These are phyloP conservation scores for Cicer arietinum DNA, from an alignment of 306 rosid genomes.

Conservation along the genomic window DNA sequence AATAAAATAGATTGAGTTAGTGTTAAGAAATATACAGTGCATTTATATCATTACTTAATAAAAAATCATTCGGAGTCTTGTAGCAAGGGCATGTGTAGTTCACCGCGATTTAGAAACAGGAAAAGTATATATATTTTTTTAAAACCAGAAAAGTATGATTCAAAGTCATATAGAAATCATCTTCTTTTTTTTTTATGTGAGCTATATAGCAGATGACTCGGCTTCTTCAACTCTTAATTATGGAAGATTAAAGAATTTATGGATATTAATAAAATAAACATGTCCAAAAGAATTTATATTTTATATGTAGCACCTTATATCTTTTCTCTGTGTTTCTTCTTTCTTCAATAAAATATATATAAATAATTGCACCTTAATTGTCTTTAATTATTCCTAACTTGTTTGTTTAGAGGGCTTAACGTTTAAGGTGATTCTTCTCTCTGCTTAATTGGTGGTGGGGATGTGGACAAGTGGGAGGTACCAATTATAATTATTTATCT, in stretches of 20 bases:
- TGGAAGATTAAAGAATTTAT: conserved; percentile 40
- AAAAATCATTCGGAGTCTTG: background rate
- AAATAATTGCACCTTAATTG: background rate
- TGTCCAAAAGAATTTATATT: conserved; percentile 21
- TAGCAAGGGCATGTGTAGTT: conserved; percentile 9
- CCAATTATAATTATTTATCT: conserved; percentile 23
- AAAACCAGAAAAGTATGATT: background rate
- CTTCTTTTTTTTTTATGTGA: background rate
- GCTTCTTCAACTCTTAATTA: conserved; percentile 45
- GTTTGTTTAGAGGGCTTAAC: conserved; percentile 38
- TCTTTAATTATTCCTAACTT: conserved; percentile 45
- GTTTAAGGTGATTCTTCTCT: conserved; percentile 36
- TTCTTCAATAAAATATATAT: conserved; percentile 31
- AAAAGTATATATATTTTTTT: background rate
- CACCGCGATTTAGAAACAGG: background rate
- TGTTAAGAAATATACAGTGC: no score
- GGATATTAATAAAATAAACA: conserved; percentile 3
- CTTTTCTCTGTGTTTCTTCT: conserved; percentile 9
- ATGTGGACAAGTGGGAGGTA: conserved; percentile 43
- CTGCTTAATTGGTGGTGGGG: conserved; percentile 43
- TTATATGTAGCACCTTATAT: background rate
- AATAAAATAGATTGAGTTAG: no score
- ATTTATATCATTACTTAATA: no score
- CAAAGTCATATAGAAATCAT: conserved; percentile 13
- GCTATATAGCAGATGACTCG: background rate